These are phyloP conservation scores for Microcyclosporella mali DNA, from an alignment of 2,329 filamentous ascomycete species.

Conservation along the genomic window DNA sequence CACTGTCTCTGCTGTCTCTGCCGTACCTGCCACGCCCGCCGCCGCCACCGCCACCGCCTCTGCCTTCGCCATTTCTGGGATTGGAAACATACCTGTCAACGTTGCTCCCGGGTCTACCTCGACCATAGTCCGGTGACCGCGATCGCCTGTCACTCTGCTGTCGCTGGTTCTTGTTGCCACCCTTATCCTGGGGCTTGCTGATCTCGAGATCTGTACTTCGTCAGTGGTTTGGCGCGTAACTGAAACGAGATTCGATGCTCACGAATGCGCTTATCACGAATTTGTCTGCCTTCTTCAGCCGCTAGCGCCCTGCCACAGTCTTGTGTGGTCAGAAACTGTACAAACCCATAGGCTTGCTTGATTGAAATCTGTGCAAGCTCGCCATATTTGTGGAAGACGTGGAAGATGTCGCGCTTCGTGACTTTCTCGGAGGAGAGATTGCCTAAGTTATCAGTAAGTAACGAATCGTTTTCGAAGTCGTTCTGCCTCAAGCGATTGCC, in stretches of 20 bases:
- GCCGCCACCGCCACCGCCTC: too few relatives aligned
- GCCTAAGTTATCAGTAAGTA: constrained; percentile 46
- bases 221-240: constrained; percentile 17
- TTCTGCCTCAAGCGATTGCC: constrained; percentile 4
- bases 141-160: constrained; percentile 41
- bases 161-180: constrained; percentile 14
- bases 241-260: constrained; percentile 38
- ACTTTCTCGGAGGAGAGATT: constrained; percentile 91
- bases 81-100: constrained; percentile 19
- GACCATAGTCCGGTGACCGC: constrained; percentile 57
- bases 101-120: constrained; percentile 42
- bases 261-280: constrained; percentile 92
- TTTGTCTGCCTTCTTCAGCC: constrained; percentile 69
- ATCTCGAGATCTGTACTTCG: constrained; percentile 70
- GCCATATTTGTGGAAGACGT: constrained; percentile 79
- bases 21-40: constrained; percentile 21
- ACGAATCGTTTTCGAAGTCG: too few relatives aligned
- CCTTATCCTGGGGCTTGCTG: constrained; percentile 71
- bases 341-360: constrained; percentile 94
- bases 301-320: constrained; percentile 71
- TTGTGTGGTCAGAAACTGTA: constrained; percentile 75
- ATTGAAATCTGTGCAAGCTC: constrained; percentile 89
- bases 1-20: constrained; percentile 22
- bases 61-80: too few relatives aligned
- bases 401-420: constrained; percentile 88